Percentiles rank a stretch among this genome's conserved stretches.
phyloP scores from a whole-genome alignment of 2,329 filamentous ascomycete genomes.

The Fusarium robinianum region DNA sequence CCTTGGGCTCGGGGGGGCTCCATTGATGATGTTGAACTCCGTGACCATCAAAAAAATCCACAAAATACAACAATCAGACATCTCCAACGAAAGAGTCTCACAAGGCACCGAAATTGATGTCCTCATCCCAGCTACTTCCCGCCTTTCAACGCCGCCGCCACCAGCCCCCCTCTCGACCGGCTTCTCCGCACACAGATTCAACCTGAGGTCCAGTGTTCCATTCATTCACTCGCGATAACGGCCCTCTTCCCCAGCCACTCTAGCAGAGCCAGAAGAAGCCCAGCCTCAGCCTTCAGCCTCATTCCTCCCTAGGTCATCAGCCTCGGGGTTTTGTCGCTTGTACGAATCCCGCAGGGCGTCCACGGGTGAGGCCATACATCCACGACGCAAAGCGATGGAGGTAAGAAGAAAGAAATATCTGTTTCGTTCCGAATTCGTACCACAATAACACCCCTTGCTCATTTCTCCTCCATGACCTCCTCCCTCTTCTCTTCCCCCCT shows the following conservation, averaged over 20 bases:
- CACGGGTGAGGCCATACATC: background rate
- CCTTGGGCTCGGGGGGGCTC: too few relatives aligned
- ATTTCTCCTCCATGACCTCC: background rate
- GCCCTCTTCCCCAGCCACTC: conserved; percentile 8
- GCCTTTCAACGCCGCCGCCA: too few relatives aligned
- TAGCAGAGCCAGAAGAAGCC: conserved; percentile 11
- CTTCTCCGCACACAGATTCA: too few relatives aligned
- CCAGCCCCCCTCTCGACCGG: too few relatives aligned
- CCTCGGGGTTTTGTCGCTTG: conserved; percentile 10
- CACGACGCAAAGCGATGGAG: conserved; percentile 18
- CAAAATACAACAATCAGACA: too few relatives aligned
- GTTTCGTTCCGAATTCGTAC: background rate
- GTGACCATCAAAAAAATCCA: too few relatives aligned
- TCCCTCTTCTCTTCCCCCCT: background rate
- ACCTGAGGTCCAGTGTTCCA: too few relatives aligned
- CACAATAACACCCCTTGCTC: background rate
- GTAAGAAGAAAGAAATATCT: conserved; percentile 20
- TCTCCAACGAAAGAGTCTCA: too few relatives aligned
- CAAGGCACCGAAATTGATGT: too few relatives aligned
- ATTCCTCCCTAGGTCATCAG: conserved; percentile 6
- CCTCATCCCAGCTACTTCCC: too few relatives aligned
- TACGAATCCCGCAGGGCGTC: conserved; percentile 5
- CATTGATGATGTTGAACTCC: too few relatives aligned
- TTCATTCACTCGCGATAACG: too few relatives aligned
- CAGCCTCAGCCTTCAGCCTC: conserved; percentile 25